Evolutionary conservation across 495 filamentous ascomycete species (phyloP).

Genomic region (Penicillium samsonianum): DNA sequence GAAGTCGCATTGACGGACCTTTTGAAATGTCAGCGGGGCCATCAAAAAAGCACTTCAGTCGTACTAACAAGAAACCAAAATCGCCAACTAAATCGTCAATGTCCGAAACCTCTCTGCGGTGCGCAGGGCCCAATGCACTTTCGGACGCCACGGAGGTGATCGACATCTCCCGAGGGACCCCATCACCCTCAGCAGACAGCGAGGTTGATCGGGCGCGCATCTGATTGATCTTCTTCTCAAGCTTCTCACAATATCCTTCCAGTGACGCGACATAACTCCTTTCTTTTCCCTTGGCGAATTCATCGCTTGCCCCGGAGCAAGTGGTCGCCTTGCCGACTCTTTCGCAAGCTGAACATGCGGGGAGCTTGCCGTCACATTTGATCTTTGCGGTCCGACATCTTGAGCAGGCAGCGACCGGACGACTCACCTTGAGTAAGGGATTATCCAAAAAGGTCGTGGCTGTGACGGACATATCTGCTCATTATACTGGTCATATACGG

Average conservation of each 20-base stretch:
- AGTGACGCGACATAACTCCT: slow-evolving; percentile 92
- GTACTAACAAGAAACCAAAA: slow-evolving; percentile 72
- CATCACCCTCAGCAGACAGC: slow-evolving; percentile 57
- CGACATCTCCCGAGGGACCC: slow-evolving; percentile 58
- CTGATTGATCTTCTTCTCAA: slow-evolving; percentile 70
- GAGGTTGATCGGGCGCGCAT: slow-evolving; percentile 57
- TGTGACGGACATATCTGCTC: slow-evolving; percentile 27
- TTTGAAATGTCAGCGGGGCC: slow-evolving; percentile 12
- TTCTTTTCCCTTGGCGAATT: slow-evolving; percentile 92
- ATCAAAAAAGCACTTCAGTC: neutral
- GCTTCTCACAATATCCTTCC: slow-evolving; percentile 81
- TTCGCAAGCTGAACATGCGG: slow-evolving; percentile 90
- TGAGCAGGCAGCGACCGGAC: slow-evolving; percentile 90
- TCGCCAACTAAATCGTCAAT: slow-evolving; percentile 80
- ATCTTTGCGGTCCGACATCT: slow-evolving; percentile 92
- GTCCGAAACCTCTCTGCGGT: slow-evolving; percentile 65
- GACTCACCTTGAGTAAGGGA: slow-evolving; percentile 82
- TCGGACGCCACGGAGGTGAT: slow-evolving; percentile 47
- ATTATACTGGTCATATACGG: slow-evolving; percentile 4
- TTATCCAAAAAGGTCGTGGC: slow-evolving; percentile 58
- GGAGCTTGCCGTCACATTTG: slow-evolving; percentile 93
- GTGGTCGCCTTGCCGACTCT: slow-evolving; percentile 75
- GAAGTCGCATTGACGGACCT: slow-evolving; percentile 91
- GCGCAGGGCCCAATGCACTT: slow-evolving; percentile 35
- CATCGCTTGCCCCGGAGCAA: slow-evolving; percentile 91